Evolutionary conservation across 352 stramenopile genomes (phyloP), one percentile per base, ranked within the genome.

Genomic region (Globisporangium barbulae): DNA sequence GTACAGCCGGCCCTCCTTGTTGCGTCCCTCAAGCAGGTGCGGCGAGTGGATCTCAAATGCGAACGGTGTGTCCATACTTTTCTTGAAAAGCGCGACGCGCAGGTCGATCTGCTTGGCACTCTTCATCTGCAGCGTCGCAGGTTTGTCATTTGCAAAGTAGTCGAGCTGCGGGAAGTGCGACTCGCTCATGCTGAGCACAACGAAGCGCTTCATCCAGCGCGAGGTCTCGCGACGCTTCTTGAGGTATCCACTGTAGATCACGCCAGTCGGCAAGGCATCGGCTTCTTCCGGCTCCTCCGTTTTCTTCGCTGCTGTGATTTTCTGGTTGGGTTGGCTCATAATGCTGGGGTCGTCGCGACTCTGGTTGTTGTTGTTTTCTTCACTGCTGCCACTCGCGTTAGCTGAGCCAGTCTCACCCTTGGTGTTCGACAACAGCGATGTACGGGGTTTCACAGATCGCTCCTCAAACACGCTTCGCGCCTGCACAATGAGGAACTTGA

Each of bases 1-100:
- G 61, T 95, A 94, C 9, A 97, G 65, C 5, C 88, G 78, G 0
- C 91, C 91, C 74, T 97, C 90, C 44, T 88, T 87, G 67, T 98
- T 97, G 42, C 76, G 76, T 3, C 87, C 81, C 28, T 73, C 53
- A 5, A 97, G 72, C 15, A 97, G 75, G 65, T 93, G 73, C 7
- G 89, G 88, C n/a, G 88, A 97, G 69, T 97, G 89, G 39, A 97
- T 74, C 68, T 97, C 90, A 49, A 97, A 98, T 3, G 84, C 67
- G 57, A 90, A 92, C 21, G 83, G 71, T n/a, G 88, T 71, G 39
- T 93, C 80, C 50, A 88, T 74, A 65, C 79, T 90, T 58, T 91
- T 93, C 68, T 93, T 92, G 63, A 92, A 84, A 15, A 94, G 57
- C 37, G 86, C 82, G 4, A 73, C 73, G 21, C 68, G 74, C 49